A percentile compares a stretch with the other conserved stretches of the same genome.
phyloP scores from a whole-genome alignment of 345 rosid genomes.

The Rhizophora apiculata region DNA sequence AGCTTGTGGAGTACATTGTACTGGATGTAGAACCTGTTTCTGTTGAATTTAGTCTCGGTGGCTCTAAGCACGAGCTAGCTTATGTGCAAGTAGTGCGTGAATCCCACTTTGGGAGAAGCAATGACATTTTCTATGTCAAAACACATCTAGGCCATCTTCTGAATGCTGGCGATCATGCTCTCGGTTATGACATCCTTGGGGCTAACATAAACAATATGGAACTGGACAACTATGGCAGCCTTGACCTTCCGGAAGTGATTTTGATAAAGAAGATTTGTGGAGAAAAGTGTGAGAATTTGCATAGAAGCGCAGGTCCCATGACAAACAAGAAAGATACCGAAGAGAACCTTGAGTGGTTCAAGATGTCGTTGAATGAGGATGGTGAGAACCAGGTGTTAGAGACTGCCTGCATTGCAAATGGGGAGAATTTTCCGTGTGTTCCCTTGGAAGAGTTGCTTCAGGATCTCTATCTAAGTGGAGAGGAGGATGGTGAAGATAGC shows the following conservation, averaged over 20 bases:
- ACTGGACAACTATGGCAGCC: conserved; percentile 37
- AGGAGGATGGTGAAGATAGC: background rate
- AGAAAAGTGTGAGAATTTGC: conserved; percentile 45
- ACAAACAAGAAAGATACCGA: conserved; percentile 44
- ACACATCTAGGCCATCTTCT: conserved; percentile 53
- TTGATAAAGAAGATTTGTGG: conserved; percentile 52
- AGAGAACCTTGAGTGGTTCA: conserved; percentile 37
- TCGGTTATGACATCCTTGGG: conserved; percentile 49
- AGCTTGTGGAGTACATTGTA: conserved; percentile 56
- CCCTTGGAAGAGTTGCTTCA: conserved; percentile 20
- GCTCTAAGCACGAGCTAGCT: conserved; percentile 44
- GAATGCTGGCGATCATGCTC: conserved; percentile 52
- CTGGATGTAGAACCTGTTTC: conserved; percentile 39
- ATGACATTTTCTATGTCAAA: conserved; percentile 35
- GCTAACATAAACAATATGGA: conserved; percentile 50
- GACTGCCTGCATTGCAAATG: conserved; percentile 11
- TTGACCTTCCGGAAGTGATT: conserved; percentile 43
- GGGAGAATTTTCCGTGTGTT: conserved; percentile 9
- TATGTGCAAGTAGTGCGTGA: conserved; percentile 50
- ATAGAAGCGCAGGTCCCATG: conserved; percentile 38
- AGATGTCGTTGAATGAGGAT: conserved; percentile 17
- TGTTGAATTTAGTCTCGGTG: conserved; percentile 37
- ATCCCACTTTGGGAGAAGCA: conserved; percentile 41
- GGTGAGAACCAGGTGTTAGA: conserved; percentile 20
- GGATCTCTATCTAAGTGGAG: conserved; percentile 15